phyloP scores from a whole-genome alignment of 176 grass and related monocot genomes.

The Bonia amplexicaulis region DNA sequence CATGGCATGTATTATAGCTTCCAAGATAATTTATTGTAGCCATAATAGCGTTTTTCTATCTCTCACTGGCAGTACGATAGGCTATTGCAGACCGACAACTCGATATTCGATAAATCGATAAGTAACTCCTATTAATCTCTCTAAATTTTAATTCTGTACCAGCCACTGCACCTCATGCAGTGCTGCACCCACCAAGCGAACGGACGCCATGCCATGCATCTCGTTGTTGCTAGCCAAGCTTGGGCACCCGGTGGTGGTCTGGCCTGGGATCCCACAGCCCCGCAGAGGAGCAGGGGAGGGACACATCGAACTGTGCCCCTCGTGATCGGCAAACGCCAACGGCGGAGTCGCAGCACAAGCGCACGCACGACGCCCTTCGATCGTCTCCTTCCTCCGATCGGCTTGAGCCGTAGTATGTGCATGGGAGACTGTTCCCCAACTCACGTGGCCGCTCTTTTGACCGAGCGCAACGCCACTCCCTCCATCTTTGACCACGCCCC shows the following conservation, averaged over 20 bases:
- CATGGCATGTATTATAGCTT: too few relatives aligned
- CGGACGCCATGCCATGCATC: slow-evolving; percentile 8
- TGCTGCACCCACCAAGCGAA: neutral
- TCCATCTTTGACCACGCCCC: slow-evolving; percentile 41
- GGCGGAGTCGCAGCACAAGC: neutral
- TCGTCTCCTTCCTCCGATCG: neutral
- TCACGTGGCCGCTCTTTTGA: slow-evolving; percentile 99
- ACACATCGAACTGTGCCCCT: slow-evolving; percentile 65
- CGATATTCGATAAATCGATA: too few relatives aligned
- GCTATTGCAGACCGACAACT: fast-evolving
- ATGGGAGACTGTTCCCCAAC: slow-evolving; percentile 80
- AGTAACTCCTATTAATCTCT: too few relatives aligned
- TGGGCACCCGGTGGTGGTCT: neutral
- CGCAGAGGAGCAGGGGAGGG: neutral
- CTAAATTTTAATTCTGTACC: too few relatives aligned
- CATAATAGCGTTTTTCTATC: too few relatives aligned
- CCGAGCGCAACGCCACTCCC: slow-evolving; percentile 29
- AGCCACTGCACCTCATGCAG: too few relatives aligned
- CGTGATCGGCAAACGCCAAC: slow-evolving; percentile 76
- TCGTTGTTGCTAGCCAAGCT: slow-evolving; percentile 16
- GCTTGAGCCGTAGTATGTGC: slow-evolving; percentile 13
- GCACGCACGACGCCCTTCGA: neutral
- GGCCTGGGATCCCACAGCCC: slow-evolving; percentile 28
- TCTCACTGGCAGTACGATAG: too few relatives aligned
- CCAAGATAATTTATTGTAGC: fast-evolving